Conservation (phyloP, 2,329 filamentous ascomycete species). For the Pseudogymnoascus sp. region DNA sequence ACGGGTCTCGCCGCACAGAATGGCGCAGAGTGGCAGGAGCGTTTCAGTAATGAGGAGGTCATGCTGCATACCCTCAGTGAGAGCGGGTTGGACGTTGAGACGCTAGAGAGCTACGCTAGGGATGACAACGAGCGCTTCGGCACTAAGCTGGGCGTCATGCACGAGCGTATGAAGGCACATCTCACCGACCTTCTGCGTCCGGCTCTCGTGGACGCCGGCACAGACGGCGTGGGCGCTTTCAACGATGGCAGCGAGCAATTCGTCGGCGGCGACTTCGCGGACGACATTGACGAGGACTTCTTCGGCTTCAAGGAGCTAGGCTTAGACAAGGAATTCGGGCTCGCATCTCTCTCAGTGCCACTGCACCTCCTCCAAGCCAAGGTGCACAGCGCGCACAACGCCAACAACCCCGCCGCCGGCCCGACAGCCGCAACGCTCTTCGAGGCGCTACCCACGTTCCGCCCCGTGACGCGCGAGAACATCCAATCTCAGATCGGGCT, state of each 20-base stretch:
- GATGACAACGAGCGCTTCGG: conserved; percentile 87
- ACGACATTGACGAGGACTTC: conserved; percentile 97
- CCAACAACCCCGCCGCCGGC: conserved; percentile 56
- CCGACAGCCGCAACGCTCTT: conserved; percentile 44
- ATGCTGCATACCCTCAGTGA: conserved; percentile 78
- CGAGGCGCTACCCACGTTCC: conserved; percentile 58
- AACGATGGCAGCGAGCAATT: conserved; percentile 97
- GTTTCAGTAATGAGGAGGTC: conserved; percentile 77
- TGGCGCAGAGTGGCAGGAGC: conserved; percentile 45
- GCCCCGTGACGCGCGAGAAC: conserved; percentile 71
- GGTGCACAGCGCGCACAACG: conserved; percentile 76
- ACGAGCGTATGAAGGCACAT: conserved; percentile 91
- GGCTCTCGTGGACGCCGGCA: conserved; percentile 69
- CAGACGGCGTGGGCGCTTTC: conserved; percentile 84
- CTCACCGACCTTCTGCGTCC: conserved; percentile 89
- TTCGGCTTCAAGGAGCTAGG: conserved; percentile 96
- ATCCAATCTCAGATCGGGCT: conserved; percentile 76
- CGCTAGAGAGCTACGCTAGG: conserved; percentile 76
- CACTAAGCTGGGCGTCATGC: conserved; percentile 70
- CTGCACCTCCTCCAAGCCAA: conserved; percentile 88
- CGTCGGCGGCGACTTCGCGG: conserved; percentile 90
- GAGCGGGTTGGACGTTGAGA: conserved; percentile 73
- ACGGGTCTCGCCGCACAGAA: conserved; percentile 31
- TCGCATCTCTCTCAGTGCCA: conserved; percentile 81
- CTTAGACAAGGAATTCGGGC: conserved; percentile 80